Evolutionary conservation across 805 yeast genomes (phyloP), one percentile per base, ranked within the genome.

Genomic region (Candida dendrica): DNA sequence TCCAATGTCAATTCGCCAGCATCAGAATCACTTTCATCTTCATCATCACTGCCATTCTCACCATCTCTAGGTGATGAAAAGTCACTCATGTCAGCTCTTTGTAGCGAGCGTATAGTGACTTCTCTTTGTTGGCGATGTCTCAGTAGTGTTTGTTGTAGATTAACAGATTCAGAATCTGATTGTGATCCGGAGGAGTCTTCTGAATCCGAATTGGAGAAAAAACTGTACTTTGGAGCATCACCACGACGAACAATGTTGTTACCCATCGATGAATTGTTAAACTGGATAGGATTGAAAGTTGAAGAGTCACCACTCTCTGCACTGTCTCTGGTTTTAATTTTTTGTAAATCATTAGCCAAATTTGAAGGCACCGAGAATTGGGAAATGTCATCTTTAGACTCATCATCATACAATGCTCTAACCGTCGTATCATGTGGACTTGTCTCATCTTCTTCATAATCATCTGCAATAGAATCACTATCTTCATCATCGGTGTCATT

Each of bases 1-100:
- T 69, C 71, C 33, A 72, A 56, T 1, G 75, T 71, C 42, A 72
- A 54, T 46, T 71, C 68, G 2, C 66, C 73, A 15, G 49, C 65
- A 38, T 66, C 74, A 29, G 57, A 65, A 16, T 67, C 74, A 27
- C 63, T 63, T 6, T 63, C 71, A 36, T 61, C 30, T 26, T 31
- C 40, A 19, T 40, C 36, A 7, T 41, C 51, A 14, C 45, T 41
- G 13, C 24, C 24, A 22, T 22, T 22, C 6, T 22, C 30, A 8
- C 10, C 30, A 22, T 27, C 30, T 27, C n/a, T 27, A 8, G 30
- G n/a, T 11, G 30, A 27, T 4, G 30, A 27, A 27, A 27, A 27
- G 13, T 27, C 30, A 8, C 30, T 27, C 30, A 27, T 11, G 4
- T 27, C 30, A 11, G 30, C 13, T 8, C 13, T 27, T 13, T 13